Conservation (phyloP, 495 filamentous ascomycete species). For the Hypoxylon lienhwacheense region DNA sequence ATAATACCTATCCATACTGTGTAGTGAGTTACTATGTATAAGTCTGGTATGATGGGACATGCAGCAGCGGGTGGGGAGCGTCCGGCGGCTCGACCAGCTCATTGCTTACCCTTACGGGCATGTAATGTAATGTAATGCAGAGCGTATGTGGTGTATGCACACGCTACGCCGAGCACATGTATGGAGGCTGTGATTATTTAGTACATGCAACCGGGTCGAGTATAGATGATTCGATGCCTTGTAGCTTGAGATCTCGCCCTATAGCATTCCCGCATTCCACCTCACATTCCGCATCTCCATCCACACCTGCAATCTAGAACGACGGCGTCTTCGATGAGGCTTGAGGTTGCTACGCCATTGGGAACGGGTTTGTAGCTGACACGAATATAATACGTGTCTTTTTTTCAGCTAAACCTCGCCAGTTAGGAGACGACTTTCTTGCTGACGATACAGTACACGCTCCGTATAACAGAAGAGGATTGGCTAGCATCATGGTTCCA, state of each 20-base stretch:
- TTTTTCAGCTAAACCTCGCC: background rate
- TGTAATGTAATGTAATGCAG: too few species aligned
- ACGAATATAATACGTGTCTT: slow-evolving; percentile 12
- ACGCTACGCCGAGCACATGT: too few species aligned
- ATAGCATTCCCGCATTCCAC: too few species aligned
- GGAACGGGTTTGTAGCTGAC: background rate
- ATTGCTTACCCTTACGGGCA: background rate
- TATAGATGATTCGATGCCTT: too few species aligned
- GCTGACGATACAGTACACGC: slow-evolving; percentile 2
- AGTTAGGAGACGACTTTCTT: background rate
- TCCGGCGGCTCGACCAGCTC: background rate
- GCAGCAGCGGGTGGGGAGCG: slow-evolving; percentile 25
- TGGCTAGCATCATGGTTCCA: background rate
- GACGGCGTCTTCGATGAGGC: background rate
- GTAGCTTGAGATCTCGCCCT: too few species aligned
- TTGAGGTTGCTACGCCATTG: background rate
- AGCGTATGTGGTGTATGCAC: too few species aligned
- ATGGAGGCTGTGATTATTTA: too few species aligned
- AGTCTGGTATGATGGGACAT: too few species aligned
- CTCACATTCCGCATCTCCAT: slow-evolving; percentile 1
- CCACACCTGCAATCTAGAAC: slow-evolving; percentile 1
- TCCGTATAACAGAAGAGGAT: background rate
- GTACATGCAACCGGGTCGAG: too few species aligned
- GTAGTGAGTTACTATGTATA: too few species aligned
- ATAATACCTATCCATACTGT: slow-evolving; percentile 13